Evolutionary conservation across 2,329 filamentous ascomycete genomes (phyloP), one percentile per base, ranked within the genome.

Genomic region (Epichloe uncinata): DNA sequence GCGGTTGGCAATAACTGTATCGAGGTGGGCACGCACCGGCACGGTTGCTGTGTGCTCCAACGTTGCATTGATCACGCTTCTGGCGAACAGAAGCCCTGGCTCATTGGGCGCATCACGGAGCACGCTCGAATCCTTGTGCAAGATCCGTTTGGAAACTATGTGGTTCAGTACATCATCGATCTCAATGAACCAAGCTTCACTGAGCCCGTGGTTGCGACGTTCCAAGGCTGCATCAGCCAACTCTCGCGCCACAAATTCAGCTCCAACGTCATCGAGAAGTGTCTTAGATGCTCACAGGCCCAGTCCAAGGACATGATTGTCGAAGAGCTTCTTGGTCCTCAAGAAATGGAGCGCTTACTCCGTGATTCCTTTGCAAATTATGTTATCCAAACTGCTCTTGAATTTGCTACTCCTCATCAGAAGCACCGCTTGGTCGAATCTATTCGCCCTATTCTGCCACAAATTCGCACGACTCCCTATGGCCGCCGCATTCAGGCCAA

Each of bases 261-360:
- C 71, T 97, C 93, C 61, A 98, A 98, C 60, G 93, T 98, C 51
- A 91, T 98, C 55, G 93, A 98, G 73, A 98, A 98, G 67, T 90
- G 86, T 60, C 72, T 97, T 52, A 88, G 93, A 50, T 95, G 88
- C 63, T 84, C 90, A 36, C 81, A 85, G 53, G 73, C 81, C 22
- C 73, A 78, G 9, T 85, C 85, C 47, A 89, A 85, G 63, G 84
- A 88, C 58, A 75, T 83, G 66, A 83, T 98, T 69, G 84, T 96
- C 52, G 79, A 85, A 36, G 93, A 97, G 70, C 83, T 98, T 62
- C 73, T 83, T 51, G 62, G 70, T 8, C 78, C 83, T 3, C 75
- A 76, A 51, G 88, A 95, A 69, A 84, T 97, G 54, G 89, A 96
- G 60, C 84, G 84, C 56, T 82, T 96, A 57, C 78, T 98, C 52